Evolutionary conservation across 306 rosid species (phyloP).

Genomic region (Bauhinia variegata): DNA sequence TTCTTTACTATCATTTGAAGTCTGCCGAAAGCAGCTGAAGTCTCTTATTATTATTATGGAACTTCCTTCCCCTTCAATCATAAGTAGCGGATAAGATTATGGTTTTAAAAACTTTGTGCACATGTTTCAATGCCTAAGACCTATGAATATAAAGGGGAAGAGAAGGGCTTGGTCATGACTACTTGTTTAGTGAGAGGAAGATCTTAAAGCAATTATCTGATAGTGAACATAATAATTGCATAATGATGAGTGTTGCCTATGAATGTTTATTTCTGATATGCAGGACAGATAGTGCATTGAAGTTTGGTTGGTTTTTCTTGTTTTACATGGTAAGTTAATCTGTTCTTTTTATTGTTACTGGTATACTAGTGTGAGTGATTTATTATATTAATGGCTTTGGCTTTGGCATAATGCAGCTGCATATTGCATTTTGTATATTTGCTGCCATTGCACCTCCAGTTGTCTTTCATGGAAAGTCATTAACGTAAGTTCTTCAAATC

Average conservation of each 20-base stretch:
- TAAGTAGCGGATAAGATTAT: too few relatives aligned
- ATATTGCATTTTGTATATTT: constrained; percentile 79
- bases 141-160: too few relatives aligned
- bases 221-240: too few relatives aligned
- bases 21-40: neutral
- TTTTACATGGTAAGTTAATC: constrained; percentile 79
- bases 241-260: constrained; percentile 30
- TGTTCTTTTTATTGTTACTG: constrained; percentile 7
- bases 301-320: constrained; percentile 94
- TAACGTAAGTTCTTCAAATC: constrained; percentile 69
- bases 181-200: too few relatives aligned
- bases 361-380: constrained; percentile 13
- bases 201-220: neutral
- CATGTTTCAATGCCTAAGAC: too few relatives aligned
- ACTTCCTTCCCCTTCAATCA: too few relatives aligned
- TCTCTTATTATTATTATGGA: too few relatives aligned
- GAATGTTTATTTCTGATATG: constrained; percentile 40
- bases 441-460: constrained; percentile 98
- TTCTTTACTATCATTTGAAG: constrained; percentile 15
- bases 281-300: constrained; percentile 98
- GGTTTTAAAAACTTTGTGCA: too few relatives aligned
- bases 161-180: too few relatives aligned
- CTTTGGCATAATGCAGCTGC: constrained; percentile 65
- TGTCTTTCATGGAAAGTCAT: constrained; percentile 91
- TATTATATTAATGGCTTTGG: constrained; percentile 27